A percentile compares a stretch with the other conserved stretches of the same genome.
Evolutionary conservation across 2,329 filamentous ascomycete genomes (phyloP).

Genomic region (Diaporthe ampelina): DNA sequence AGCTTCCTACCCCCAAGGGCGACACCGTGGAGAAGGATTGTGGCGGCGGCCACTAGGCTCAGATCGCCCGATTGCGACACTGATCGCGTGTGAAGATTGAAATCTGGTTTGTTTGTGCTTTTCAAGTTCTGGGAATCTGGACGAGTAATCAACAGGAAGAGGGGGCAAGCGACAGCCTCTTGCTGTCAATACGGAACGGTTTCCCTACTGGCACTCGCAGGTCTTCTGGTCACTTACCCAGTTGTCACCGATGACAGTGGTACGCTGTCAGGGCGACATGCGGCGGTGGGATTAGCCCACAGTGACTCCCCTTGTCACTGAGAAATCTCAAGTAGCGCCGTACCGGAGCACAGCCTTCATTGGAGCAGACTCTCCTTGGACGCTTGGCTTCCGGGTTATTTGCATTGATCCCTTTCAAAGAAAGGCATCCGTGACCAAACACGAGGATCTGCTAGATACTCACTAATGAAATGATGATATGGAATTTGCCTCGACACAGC

Average conservation of each 20-base stretch:
- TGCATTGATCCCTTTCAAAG: background rate
- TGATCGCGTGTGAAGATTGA: background rate
- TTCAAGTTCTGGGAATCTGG: conserved; percentile 24
- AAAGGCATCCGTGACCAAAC: background rate
- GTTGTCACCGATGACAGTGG: background rate
- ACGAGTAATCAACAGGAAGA: background rate
- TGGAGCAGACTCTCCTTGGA: background rate
- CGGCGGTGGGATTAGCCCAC: background rate
- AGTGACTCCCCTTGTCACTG: background rate
- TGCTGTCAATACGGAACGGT: background rate
- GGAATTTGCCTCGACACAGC: background rate
- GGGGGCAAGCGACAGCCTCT: background rate
- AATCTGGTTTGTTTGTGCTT: background rate
- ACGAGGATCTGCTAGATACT: conserved; percentile 9
- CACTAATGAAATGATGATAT: conserved; percentile 15
- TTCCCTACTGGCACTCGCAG: background rate
- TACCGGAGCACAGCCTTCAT: conserved; percentile 12
- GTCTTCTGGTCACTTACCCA: background rate
- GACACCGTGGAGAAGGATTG: background rate
- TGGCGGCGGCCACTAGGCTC: background rate
- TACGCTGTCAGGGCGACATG: background rate
- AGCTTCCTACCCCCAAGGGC: conserved; percentile 5
- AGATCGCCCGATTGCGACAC: too few relatives aligned
- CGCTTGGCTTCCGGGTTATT: background rate
- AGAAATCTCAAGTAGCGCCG: background rate